Evolutionary conservation across 768 basidiomycete genomes (phyloP), one percentile per base, ranked within the genome.

Genomic region (Sarcodon aspratus): DNA sequence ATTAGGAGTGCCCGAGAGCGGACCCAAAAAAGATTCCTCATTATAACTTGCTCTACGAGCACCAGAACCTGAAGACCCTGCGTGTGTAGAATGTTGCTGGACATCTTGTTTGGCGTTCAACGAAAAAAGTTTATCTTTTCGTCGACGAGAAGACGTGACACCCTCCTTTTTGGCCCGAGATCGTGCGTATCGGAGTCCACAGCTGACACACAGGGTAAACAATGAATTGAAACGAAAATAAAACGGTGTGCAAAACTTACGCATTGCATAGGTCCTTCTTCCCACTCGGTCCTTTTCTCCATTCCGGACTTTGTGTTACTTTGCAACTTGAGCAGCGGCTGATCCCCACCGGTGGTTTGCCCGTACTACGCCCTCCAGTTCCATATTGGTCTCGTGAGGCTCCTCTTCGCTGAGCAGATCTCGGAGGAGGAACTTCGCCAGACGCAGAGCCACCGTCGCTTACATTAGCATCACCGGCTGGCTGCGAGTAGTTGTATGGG

Each of bases 231-330:
- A n/a, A 56, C 40, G 45, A 54, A 61, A 44, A 54, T 47, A 48
- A 36, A n/a, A 13, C 1, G 6, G 55, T 54, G 75, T n/a, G n/a
- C n/a, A n/a, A n/a, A n/a, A n/a, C 85, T 71, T 66, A 91, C 84
- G 90, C 90, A 69, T 93, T 93, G 63, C 90, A 93, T 27, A 93
- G 72, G 63, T 93, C 88, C 66, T 93, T 93, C 64, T 85, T 85
- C 27, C 90, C 90, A 57, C 78, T 88, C 47, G 88, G 87, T 15
- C 90, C 90, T 64, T 93, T 93, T 61, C 90, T 71, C 90, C 90
- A 93, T 63, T 93, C 90, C 0, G 90, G 90, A 59, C 88, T 91
- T 7, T 75, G 74, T 7, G 82, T 88, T 9, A 74, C 81, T 64
- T 81, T 85, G 66, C 90, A 93, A 60, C 84, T 87, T 17, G 79